A percentile compares a stretch with the other conserved stretches of the same genome.
phyloP scores from a whole-genome alignment of 768 basidiomycete species.

The Amanita exitialis region DNA sequence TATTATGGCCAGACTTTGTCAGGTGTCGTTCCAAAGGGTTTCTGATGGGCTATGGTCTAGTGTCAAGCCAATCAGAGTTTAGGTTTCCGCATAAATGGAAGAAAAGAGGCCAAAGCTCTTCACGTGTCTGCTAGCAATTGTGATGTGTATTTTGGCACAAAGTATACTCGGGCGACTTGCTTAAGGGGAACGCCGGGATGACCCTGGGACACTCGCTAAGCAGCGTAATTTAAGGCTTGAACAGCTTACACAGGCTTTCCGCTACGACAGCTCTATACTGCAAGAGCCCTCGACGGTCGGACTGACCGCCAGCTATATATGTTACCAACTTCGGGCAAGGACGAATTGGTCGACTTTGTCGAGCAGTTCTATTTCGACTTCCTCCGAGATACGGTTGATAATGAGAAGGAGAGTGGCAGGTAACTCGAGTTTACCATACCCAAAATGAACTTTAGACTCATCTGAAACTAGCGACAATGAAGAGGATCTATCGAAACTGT shows the following conservation, averaged over 20 bases:
- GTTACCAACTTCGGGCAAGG: neutral
- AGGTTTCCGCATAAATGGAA: neutral
- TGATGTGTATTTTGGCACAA: neutral
- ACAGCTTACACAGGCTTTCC: neutral
- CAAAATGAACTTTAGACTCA: neutral
- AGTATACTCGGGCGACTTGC: neutral
- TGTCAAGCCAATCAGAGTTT: neutral
- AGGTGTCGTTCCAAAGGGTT: neutral
- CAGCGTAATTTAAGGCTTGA: slow-evolving; percentile 3
- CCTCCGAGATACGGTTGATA: neutral
- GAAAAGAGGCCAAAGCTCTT: neutral
- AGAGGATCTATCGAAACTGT: slow-evolving; percentile 18
- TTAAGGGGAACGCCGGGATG: slow-evolving; percentile 11
- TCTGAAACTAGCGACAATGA: slow-evolving; percentile 11
- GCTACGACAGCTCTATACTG: neutral
- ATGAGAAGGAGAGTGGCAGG: slow-evolving; percentile 1
- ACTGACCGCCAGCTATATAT: too few relatives aligned
- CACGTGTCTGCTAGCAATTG: too few relatives aligned
- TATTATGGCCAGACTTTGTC: neutral
- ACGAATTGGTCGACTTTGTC: neutral
- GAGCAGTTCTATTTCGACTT: neutral
- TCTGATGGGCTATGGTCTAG: neutral
- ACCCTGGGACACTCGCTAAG: slow-evolving; percentile 14
- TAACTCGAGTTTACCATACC: too few relatives aligned
- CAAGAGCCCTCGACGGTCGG: neutral